These are phyloP conservation scores for Colletotrichum caudatum DNA, from an alignment of 2,329 filamentous ascomycete genomes.

Conservation along the genomic window DNA sequence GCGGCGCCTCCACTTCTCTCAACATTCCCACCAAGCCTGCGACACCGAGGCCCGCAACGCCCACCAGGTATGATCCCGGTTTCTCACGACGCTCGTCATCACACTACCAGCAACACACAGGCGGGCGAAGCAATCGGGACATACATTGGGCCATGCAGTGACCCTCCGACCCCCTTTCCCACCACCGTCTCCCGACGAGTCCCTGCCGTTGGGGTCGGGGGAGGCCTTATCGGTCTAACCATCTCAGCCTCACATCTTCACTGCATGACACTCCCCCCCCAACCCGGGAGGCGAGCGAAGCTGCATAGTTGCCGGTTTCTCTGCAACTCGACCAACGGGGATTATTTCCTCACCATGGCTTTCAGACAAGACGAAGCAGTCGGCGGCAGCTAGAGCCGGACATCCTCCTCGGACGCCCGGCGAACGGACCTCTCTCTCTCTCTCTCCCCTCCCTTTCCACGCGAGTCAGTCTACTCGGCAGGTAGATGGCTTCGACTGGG, in stretches of 20 bases:
- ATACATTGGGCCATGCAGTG: too few species aligned
- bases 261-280: background rate
- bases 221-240: background rate
- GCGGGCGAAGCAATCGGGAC: too few species aligned
- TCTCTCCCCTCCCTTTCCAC: background rate
- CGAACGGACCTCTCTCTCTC: background rate
- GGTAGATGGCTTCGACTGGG: background rate
- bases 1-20: background rate
- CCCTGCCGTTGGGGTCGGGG: too few species aligned
- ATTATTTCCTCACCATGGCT: background rate
- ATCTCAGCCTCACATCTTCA: background rate
- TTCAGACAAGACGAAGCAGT: background rate
- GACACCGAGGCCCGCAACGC: background rate
- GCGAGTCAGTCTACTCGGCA: too few species aligned
- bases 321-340: too few species aligned
- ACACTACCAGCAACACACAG: too few species aligned
- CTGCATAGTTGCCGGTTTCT: background rate
- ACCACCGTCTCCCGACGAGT: too few species aligned
- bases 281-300: background rate
- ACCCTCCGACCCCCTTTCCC: background rate
- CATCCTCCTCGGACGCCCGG: background rate
- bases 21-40: background rate
- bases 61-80: background rate
- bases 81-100: background rate
- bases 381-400: background rate